Evolutionary conservation across 2,329 filamentous ascomycete genomes (phyloP), one percentile per base, ranked within the genome.

Genomic region (Aureobasidium subglaciale): DNA sequence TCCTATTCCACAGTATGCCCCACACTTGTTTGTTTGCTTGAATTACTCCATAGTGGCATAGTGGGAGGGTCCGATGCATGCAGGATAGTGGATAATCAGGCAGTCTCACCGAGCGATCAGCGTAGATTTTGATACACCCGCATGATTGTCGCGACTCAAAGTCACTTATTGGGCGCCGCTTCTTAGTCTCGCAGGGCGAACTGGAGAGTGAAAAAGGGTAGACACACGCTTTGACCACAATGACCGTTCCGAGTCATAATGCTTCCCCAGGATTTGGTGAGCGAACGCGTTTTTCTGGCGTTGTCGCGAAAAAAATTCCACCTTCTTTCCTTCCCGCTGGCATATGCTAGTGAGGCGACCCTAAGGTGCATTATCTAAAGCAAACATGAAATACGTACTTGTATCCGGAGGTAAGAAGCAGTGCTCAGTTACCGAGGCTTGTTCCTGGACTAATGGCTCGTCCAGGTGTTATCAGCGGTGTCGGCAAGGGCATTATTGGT

Each of bases 381-480:
- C 69, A 83, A 43, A 75, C 67, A 90, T 90, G 86, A 88, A 89
- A 76, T 89, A 89, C 78, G 84, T 90, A 72, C 78, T 90, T 63
- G 86, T 90, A 63, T 88, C 85, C 64, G 87, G 87, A 79, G 87
- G 86, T 87, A 72, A 74, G 76, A 70, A 34, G 32, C 27, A 32
- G 18, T 9, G 9, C 24, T 20, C 8, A 3, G 13, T 13, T 4
- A 43, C n/a, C 5, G n/a, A 15, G 22, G 18, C 25, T 16, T 5
- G 50, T 35, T 43, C 29, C n/a, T 15, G 27, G 40, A 42, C 60
- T 34, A 55, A 38, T 35, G 35, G 15, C 25, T 11, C 10, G 16
- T 40, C 18, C 61, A 71, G 76, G 77, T 69, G 77, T 80, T 59
- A 82, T 83, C 63, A 80, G 77, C 62, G 80, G 80, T 59, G 78